phyloP scores from a whole-genome alignment of 176 grass and related monocot genomes.

The Typha latifolia region DNA sequence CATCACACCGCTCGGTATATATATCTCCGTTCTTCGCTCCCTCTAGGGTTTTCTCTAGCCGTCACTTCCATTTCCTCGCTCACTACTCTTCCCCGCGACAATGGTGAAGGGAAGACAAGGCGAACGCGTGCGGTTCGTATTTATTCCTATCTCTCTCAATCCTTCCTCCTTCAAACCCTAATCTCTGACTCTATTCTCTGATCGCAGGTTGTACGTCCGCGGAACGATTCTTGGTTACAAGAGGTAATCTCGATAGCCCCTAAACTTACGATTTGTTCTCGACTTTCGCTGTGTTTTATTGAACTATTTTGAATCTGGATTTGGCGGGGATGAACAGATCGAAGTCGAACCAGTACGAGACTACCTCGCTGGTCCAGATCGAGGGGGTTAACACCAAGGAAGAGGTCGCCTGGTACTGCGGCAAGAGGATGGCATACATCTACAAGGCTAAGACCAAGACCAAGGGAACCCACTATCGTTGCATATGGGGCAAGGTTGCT shows the following conservation, averaged over 20 bases:
- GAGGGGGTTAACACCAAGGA: conserved; percentile 66
- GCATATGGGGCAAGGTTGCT: conserved; percentile 61
- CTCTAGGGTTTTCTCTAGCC: background rate
- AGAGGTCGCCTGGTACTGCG: conserved; percentile 48
- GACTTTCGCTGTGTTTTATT: background rate
- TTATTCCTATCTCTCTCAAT: background rate
- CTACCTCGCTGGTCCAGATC: conserved; percentile 53
- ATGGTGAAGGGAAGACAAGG: conserved; percentile 50
- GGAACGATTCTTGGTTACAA: conserved; percentile 69
- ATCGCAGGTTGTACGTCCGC: conserved; percentile 42
- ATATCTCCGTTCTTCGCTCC: background rate
- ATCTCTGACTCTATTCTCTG: background rate
- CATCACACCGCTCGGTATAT: background rate
- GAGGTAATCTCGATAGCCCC: conserved; percentile 25
- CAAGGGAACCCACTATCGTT: conserved; percentile 25
- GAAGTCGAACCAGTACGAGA: conserved; percentile 67
- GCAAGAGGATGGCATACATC: conserved; percentile 61
- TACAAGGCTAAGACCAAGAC: conserved; percentile 78
- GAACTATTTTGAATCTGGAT: too few species aligned
- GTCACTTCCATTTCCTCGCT: background rate
- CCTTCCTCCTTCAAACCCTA: background rate
- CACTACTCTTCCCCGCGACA: background rate
- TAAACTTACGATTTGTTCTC: background rate
- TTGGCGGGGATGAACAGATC: conserved; percentile 26
- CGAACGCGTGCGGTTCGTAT: conserved; percentile 26